These are phyloP conservation scores for Polygonum maritimum DNA, from an alignment of 148 eudicot genomes.

Conservation along the genomic window DNA sequence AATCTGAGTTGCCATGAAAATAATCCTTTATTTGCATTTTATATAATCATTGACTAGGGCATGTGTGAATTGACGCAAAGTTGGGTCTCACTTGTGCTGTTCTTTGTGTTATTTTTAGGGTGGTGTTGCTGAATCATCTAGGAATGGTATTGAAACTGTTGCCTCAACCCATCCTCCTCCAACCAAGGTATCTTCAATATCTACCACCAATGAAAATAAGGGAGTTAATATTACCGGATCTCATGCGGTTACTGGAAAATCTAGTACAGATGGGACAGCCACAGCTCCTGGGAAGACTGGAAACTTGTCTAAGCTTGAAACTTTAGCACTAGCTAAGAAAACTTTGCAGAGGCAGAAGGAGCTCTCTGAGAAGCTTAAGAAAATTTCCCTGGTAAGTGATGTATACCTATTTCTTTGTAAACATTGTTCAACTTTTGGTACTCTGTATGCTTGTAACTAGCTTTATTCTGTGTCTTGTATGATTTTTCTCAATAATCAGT, in stretches of 20 bases:
- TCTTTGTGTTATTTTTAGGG: conserved; percentile 32
- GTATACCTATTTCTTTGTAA: neutral
- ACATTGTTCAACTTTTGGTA: neutral
- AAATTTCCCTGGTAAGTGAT: conserved; percentile 52
- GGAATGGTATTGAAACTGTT: conserved; percentile 30
- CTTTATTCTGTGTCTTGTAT: neutral
- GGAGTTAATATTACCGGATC: conserved; percentile 95
- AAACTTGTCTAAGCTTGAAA: conserved; percentile 55
- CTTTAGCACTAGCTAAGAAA: conserved; percentile 78
- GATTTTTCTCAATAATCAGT: neutral
- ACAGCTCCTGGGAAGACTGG: conserved; percentile 68
- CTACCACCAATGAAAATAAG: conserved; percentile 96
- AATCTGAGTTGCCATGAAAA: neutral
- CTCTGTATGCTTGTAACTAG: neutral
- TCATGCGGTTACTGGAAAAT: conserved; percentile 99
- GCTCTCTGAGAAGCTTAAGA: conserved; percentile 61
- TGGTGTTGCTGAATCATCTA: conserved; percentile 39
- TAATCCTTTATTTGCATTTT: neutral
- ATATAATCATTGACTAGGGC: neutral
- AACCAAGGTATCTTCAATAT: conserved; percentile 90
- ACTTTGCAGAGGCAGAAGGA: conserved; percentile 78
- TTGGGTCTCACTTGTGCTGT: conserved; percentile 17
- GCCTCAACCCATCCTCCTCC: conserved; percentile 36
- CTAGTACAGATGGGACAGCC: conserved; percentile 96
- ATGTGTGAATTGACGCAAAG: neutral